phyloP scores from a whole-genome alignment of 331 rosid genomes.

The Malus hybrid region DNA sequence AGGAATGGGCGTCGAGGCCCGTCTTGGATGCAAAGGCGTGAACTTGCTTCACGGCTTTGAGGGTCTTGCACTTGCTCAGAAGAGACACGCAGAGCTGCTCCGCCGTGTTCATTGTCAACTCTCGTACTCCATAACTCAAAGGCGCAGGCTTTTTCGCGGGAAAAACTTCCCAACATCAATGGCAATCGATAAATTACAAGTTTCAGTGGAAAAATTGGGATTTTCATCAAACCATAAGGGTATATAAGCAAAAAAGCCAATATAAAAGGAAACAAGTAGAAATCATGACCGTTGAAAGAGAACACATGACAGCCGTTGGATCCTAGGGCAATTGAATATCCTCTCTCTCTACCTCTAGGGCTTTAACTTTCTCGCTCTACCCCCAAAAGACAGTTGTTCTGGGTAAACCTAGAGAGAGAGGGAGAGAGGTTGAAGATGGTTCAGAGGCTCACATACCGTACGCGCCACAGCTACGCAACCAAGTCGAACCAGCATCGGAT shows the following conservation, averaged over 20 bases:
- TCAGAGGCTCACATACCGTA: conserved; percentile 51
- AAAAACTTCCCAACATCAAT: too few relatives aligned
- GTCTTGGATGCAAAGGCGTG: conserved; percentile 36
- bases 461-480: conserved; percentile 63
- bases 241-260: too few relatives aligned
- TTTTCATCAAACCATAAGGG: too few relatives aligned
- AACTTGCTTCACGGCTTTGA: conserved; percentile 43
- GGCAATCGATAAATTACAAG: too few relatives aligned
- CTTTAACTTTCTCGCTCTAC: not conserved
- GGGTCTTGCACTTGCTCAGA: conserved; percentile 42
- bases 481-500: conserved; percentile 62
- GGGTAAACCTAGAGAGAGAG: not conserved
- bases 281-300: not conserved
- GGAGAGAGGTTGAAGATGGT: conserved; percentile 32
- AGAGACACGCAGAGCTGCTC: conserved; percentile 31
- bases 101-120: conserved; percentile 12
- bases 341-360: not conserved
- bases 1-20: conserved; percentile 41
- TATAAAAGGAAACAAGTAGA: not conserved
- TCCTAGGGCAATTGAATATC: conserved; percentile 9
- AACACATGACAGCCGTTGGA: conserved; percentile 11
- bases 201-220: too few relatives aligned
- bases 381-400: not conserved
- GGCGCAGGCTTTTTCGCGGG: not conserved
- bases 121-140: not conserved